Evolutionary conservation across 306 rosid species (phyloP).

Genomic region (Sesbania bispinosa): DNA sequence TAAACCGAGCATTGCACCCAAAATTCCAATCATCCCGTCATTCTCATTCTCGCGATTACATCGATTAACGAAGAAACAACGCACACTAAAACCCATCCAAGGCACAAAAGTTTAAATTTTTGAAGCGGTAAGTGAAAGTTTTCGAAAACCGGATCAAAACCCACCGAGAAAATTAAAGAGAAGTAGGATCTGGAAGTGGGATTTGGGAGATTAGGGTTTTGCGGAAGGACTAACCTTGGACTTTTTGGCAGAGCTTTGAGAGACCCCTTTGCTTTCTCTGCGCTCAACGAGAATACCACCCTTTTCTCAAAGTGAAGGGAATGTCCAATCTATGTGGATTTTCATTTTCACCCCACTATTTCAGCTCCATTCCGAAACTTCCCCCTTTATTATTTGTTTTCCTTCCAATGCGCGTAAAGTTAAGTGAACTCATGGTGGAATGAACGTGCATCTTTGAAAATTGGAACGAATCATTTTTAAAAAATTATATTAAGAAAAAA

Average conservation of each 20-base stretch:
- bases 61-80: neutral
- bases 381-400: neutral
- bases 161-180: neutral
- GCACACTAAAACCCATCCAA: neutral
- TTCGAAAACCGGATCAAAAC: neutral
- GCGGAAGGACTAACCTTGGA: constrained; percentile 69
- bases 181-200: constrained; percentile 23
- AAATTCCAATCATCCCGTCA: neutral
- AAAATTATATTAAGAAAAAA: too few relatives aligned
- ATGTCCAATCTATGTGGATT: constrained; percentile 10
- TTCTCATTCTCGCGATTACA: neutral
- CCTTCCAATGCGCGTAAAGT: too few relatives aligned
- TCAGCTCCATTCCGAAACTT: neutral
- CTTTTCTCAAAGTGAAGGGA: constrained; percentile 16
- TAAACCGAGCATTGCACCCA: neutral
- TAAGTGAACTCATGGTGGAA: too few relatives aligned
- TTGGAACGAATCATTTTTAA: too few relatives aligned
- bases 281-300: neutral
- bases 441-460: too few relatives aligned
- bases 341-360: constrained; percentile 21
- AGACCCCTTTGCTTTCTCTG: constrained; percentile 24
- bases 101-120: constrained; percentile 5
- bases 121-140: neutral
- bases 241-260: constrained; percentile 39
- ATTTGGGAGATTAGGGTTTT: constrained; percentile 29